phyloP scores from a whole-genome alignment of 2,329 filamentous ascomycete genomes.

The Paradendryphiella salina region DNA sequence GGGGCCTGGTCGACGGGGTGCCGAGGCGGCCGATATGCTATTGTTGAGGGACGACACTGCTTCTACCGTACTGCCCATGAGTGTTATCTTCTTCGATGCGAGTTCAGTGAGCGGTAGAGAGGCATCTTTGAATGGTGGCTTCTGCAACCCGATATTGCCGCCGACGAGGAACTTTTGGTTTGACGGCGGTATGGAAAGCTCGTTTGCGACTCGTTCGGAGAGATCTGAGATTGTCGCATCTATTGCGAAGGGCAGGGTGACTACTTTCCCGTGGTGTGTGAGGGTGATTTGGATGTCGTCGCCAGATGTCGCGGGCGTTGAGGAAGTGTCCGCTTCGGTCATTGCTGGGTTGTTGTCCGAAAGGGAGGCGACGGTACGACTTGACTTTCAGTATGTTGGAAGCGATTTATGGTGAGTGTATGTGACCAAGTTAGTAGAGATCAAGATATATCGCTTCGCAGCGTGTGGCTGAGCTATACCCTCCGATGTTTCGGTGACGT shows the following conservation, averaged over 20 bases:
- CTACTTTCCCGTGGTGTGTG: slow-evolving; percentile 58
- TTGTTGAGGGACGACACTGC: slow-evolving; percentile 60
- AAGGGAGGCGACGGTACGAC: not conserved
- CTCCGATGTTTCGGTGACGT: slow-evolving; percentile 35
- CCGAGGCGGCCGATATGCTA: slow-evolving; percentile 45
- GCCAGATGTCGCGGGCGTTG: slow-evolving; percentile 13
- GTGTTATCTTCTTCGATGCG: slow-evolving; percentile 62
- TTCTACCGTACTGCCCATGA: slow-evolving; percentile 66
- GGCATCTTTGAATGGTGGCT: slow-evolving; percentile 65
- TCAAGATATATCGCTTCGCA: slow-evolving; percentile 37
- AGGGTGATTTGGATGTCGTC: slow-evolving; percentile 51
- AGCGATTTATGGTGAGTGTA: slow-evolving; percentile 9
- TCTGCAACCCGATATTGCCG: slow-evolving; percentile 66
- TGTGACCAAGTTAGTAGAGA: slow-evolving; percentile 32
- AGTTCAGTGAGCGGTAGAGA: slow-evolving; percentile 56
- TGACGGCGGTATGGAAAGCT: slow-evolving; percentile 61
- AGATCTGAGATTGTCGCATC: slow-evolving; percentile 62
- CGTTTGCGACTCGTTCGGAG: slow-evolving; percentile 59
- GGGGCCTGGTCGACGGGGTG: slow-evolving; percentile 46
- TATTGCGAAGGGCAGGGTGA: slow-evolving; percentile 53
- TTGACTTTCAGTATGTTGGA: not conserved
- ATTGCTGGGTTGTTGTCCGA: slow-evolving; percentile 11
- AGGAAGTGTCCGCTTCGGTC: slow-evolving; percentile 14
- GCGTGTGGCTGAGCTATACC: slow-evolving; percentile 24
- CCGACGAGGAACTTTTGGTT: slow-evolving; percentile 71